Percentiles rank a stretch among this genome's conserved stretches.
These are phyloP conservation scores for Acorus gramineus DNA, from an alignment of 106 monocot genomes.

Conservation along the genomic window DNA sequence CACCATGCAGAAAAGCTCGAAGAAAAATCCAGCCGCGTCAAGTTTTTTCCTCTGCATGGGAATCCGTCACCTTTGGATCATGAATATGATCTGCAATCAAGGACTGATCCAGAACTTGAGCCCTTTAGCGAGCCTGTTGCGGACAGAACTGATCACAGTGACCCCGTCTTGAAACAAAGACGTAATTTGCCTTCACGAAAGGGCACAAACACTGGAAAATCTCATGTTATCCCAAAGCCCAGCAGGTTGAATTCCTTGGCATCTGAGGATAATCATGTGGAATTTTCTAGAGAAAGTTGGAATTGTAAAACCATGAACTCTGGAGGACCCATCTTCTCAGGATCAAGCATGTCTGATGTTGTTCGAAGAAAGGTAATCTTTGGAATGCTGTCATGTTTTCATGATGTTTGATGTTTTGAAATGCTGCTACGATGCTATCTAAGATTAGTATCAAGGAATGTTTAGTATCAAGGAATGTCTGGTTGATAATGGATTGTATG, in stretches of 20 bases:
- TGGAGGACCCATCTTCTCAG: conserved; percentile 14
- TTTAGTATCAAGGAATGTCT: too few species aligned
- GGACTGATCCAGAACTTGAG: conserved; percentile 26
- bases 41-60: conserved; percentile 12
- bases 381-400: too few species aligned
- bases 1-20: conserved; percentile 40
- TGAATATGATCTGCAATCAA: conserved; percentile 28
- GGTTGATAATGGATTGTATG: too few species aligned
- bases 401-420: too few species aligned
- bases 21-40: conserved; percentile 35
- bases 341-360: conserved; percentile 51
- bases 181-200: conserved; percentile 43
- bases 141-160: conserved; percentile 18
- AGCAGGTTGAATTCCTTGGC: conserved; percentile 39
- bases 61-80: conserved; percentile 22
- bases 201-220: conserved; percentile 13
- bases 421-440: too few species aligned
- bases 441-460: too few species aligned
- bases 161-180: conserved; percentile 28
- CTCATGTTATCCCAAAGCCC: conserved; percentile 23
- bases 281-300: conserved; percentile 58
- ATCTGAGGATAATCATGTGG: conserved; percentile 35
- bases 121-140: conserved; percentile 19
- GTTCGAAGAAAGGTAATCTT: conserved; percentile 74
- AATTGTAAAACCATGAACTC: conserved; percentile 24